Base-by-base conservation (phyloP, 108 stramenopile genomes). In the Phaeodactylum tricornutum region DNA sequence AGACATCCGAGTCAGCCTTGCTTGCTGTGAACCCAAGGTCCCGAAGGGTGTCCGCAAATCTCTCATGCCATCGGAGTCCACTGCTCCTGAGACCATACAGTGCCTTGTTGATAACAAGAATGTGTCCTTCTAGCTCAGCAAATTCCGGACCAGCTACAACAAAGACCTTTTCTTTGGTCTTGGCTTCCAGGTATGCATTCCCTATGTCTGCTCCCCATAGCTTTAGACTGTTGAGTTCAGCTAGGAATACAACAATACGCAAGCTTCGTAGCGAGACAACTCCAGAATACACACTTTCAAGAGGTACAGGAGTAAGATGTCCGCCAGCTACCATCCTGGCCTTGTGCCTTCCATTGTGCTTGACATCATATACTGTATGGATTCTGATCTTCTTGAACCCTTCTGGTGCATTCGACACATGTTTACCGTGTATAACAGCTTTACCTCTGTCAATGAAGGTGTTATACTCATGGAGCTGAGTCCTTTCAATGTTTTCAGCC, bases 281-380 rank as follows among this genome's bases (percentile, higher is more conserved):
- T 9, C 59, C 41, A 11, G 66, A 66, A 27, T 66, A 59, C 2
- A 59, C 58, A 25, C 46, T 49, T 4, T 53, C 57, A 3, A 45
- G 25, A 15, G 68, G 68, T 2, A 57, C 33, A 0, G 61, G 58
- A 0, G 69, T 64, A 0, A 59, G 26, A 22, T 70, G 61, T 1
- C 67, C 67, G 25, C 43, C 66, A 15, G 48, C 67, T 17, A 69
- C 67, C 0, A 57, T 23, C 17, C 57, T 41, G 5, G 59, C 61
- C 51, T 71, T 71, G 33, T 45, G 52, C 0, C 62, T 23, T n/a
- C 37, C 41, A 42, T 72, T 52, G 23, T 72, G 71, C 57, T 72
- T 72, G 17, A 57, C 42, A 16, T 35, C 67, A 37, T 43, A 73
- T 9, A 67, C 48, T 1, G 59, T 6, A 29, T 72, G 65, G 3